Base-by-base conservation (phyloP, 192 early-diverging fungal species). In the Coemansia sp. region DNA sequence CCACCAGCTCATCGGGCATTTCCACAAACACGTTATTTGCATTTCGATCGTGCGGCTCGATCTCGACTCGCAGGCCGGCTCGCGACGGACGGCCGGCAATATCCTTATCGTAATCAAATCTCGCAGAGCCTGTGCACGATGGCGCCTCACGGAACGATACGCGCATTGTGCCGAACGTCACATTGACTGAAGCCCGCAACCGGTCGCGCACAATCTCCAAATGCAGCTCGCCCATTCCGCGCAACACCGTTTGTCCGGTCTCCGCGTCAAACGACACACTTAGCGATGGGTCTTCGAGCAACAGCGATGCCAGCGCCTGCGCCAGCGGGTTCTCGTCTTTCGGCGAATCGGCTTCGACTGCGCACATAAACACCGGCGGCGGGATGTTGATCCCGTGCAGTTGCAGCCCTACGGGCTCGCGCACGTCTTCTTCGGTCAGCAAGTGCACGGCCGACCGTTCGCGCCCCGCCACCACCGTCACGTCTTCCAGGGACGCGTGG, bases 141-240 rank as follows among this genome's bases (percentile, higher is more conserved):
- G 85, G 75, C 5, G 85, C 91, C 61, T 98, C 96, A 54, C 95
- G 85, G 72, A 93, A 97, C 21, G 88, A 86, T 59, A 98, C 94
- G 32, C 87, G 82, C 82, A 97, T 91, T 32, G 82, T 77, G 9
- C 96, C 96, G 72, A 97, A 88, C 17, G 88, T 83, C 12, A 90
- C 89, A 23, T 88, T 86, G 57, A 91, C 86, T 66, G 92, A 88
- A 24, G 89, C 89, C 25, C 88, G 38, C 22, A 98, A 74, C n/a
- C 94, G 75, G 35, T 94, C 93, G 43, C 87, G 87, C 11, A 93
- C 87, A 14, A 98, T 90, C 62, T 98, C 95, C 27, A 98, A 70
- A 69, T 98, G 96, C 55, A 98, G 82, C 65, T 96, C 96, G 6
- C 96, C 96, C 94, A 96, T 95, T 0, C 94, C 96, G 65, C 90